Percentiles rank a stretch among this genome's conserved stretches.
Evolutionary conservation across 192 early-diverging fungal species (phyloP).

Genomic region (Lobulomyces angularis): DNA sequence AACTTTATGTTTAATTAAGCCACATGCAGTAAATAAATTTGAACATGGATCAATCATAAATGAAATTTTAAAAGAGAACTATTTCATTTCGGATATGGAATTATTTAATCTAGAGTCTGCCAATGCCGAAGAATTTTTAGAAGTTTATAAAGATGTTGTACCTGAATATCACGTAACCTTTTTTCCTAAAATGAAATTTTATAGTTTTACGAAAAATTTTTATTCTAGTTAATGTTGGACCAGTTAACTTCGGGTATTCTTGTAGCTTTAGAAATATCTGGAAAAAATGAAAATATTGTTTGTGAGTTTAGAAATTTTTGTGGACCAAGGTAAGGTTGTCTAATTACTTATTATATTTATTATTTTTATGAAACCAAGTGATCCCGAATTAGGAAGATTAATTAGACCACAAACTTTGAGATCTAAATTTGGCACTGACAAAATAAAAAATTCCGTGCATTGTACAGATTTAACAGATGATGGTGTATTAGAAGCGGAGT

Average conservation of each 20-base stretch:
- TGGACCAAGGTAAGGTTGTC: conserved; percentile 20
- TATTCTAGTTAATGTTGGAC: conserved; percentile 22
- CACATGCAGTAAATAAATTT: conserved; percentile 43
- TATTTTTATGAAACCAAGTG: conserved; percentile 34
- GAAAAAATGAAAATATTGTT: conserved; percentile 6
- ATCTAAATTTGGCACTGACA: conserved; percentile 33
- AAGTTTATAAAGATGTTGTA: conserved; percentile 48
- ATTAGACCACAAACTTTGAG: conserved; percentile 33
- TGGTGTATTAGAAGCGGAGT: conserved; percentile 31
- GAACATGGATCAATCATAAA: too few species aligned
- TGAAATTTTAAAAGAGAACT: conserved; percentile 11
- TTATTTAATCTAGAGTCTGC: conserved; percentile 29
- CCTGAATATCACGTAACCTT: conserved; percentile 36
- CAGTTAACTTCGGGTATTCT: conserved; percentile 39
- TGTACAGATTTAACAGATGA: conserved; percentile 47
- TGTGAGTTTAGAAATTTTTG: conserved; percentile 16
- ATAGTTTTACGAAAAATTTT: neutral
- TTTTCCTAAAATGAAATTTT: neutral
- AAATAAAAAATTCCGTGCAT: conserved; percentile 41
- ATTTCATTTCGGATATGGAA: conserved; percentile 31
- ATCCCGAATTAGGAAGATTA: conserved; percentile 29
- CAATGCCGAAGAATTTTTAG: conserved; percentile 47
- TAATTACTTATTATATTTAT: too few species aligned
- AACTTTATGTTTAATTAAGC: conserved; percentile 39
- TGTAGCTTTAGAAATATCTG: conserved; percentile 27